These are phyloP conservation scores for Solanum stenotomum DNA, from an alignment of 257 asterid genomes.

Conservation along the genomic window DNA sequence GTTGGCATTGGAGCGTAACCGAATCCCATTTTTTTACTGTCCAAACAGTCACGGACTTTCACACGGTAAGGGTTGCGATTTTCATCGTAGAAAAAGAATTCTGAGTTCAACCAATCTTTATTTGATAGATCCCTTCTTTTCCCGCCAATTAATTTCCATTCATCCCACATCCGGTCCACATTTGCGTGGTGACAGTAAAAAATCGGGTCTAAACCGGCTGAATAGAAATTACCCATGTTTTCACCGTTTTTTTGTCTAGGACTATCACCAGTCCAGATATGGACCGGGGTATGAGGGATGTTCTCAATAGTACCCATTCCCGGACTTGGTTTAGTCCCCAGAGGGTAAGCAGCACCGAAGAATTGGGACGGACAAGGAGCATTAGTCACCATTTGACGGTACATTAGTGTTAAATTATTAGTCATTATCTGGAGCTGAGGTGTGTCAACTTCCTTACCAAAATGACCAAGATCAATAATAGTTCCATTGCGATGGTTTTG, in stretches of 20 bases:
- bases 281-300: constrained; percentile 13
- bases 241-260: not conserved
- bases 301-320: constrained; percentile 15
- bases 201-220: constrained; percentile 1
- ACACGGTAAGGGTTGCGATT: constrained; percentile 33
- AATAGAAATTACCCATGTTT: constrained; percentile 7
- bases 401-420: constrained; percentile 3
- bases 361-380: not conserved
- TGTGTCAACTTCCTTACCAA: not conserved
- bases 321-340: not conserved
- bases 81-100: constrained; percentile 54
- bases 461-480: not conserved
- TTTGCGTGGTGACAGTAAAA: constrained; percentile 10
- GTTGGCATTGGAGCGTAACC: constrained; percentile 17
- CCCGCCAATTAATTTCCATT: not conserved
- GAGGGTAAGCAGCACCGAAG: constrained; percentile 1
- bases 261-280: not conserved
- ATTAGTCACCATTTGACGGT: constrained; percentile 6
- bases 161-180: constrained; percentile 3
- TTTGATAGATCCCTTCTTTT: constrained; percentile 15
- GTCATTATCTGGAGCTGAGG: not conserved
- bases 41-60: constrained; percentile 21
- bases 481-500: constrained; percentile 2
- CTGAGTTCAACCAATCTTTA: constrained; percentile 25
- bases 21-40: constrained; percentile 26